These are phyloP conservation scores for Fusarium fujikuroi DNA, from an alignment of 2,329 filamentous ascomycete species.

Conservation along the genomic window DNA sequence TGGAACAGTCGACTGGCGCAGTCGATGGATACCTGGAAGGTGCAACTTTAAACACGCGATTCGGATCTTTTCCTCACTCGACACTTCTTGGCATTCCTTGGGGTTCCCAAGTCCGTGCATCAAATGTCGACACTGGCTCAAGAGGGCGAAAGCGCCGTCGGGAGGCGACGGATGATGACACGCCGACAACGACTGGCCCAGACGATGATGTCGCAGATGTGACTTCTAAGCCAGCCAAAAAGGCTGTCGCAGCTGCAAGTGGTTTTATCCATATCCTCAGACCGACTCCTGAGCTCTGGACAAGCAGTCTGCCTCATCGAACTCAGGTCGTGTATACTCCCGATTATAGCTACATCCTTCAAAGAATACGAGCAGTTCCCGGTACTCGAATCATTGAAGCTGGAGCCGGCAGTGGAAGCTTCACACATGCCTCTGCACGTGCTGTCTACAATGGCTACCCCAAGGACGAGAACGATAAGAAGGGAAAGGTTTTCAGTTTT, in stretches of 20 bases:
- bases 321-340: constrained; percentile 90
- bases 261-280: constrained; percentile 84
- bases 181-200: constrained; percentile 46
- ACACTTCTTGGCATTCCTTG: constrained; percentile 83
- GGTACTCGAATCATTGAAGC: constrained; percentile 82
- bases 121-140: constrained; percentile 91
- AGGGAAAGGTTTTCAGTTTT: constrained; percentile 82
- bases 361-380: constrained; percentile 78
- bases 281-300: constrained; percentile 86
- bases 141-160: constrained; percentile 76
- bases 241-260: constrained; percentile 65
- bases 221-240: constrained; percentile 55
- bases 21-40: constrained; percentile 80
- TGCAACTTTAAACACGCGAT: constrained; percentile 88
- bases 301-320: constrained; percentile 79
- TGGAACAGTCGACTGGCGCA: constrained; percentile 69
- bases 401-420: constrained; percentile 83
- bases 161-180: constrained; percentile 58
- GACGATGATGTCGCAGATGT: constrained; percentile 49
- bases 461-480: constrained; percentile 53
- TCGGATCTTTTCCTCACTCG: constrained; percentile 88
- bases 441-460: constrained; percentile 81
- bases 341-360: constrained; percentile 86
- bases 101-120: constrained; percentile 92
- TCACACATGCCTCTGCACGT: constrained; percentile 81